Evolutionary conservation across 768 basidiomycete genomes (phyloP).

Genomic region (Podaxis sp.): DNA sequence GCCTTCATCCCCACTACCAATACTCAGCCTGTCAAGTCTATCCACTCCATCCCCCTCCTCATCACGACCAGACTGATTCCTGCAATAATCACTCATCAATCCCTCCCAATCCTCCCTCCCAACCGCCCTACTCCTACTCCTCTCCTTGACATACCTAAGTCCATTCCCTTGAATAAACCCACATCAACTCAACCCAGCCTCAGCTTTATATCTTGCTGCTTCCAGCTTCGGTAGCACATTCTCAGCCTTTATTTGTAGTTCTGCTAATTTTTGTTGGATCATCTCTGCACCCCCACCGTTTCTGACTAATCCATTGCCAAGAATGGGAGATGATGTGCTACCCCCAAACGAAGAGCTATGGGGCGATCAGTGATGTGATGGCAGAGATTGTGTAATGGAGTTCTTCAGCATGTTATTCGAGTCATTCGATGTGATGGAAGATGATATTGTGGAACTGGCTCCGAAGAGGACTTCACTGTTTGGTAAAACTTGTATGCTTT

Average conservation of each 20-base stretch:
- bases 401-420: not conserved
- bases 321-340: not conserved
- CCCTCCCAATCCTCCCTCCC: slow-evolving; percentile 40
- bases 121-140: slow-evolving; percentile 27
- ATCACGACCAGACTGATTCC: slow-evolving; percentile 27
- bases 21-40: slow-evolving; percentile 19
- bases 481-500: slow-evolving; percentile 56
- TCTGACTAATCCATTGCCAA: slow-evolving; percentile 9
- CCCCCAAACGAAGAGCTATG: slow-evolving; percentile 23
- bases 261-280: slow-evolving; percentile 44
- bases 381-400: not conserved
- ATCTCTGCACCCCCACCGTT: not conserved
- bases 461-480: slow-evolving; percentile 19
- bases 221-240: slow-evolving; percentile 52
- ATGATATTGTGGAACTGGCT: not conserved
- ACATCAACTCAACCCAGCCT: slow-evolving; percentile 63
- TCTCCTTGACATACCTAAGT: not conserved
- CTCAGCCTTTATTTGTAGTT: slow-evolving; percentile 31
- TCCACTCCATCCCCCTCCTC: slow-evolving; percentile 38
- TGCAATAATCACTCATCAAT: slow-evolving; percentile 34
- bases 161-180: slow-evolving; percentile 44
- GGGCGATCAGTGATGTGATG: slow-evolving; percentile 18
- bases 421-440: not conserved
- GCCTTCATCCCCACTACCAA: slow-evolving; percentile 22
- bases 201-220: slow-evolving; percentile 67